phyloP scores from a whole-genome alignment of 768 basidiomycete species.

The Coprinopsis sp. region DNA sequence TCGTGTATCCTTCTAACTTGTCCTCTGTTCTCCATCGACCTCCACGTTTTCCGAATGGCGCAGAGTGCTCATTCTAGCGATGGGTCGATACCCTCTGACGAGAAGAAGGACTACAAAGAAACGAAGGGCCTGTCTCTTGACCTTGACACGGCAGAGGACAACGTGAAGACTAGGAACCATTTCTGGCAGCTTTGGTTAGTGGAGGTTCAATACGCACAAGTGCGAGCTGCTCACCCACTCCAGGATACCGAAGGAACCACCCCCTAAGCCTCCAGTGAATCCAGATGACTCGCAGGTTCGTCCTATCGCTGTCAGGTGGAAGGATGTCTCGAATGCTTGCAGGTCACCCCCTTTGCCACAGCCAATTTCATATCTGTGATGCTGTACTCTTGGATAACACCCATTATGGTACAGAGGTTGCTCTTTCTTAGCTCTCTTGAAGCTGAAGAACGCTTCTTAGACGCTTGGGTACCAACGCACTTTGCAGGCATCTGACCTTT shows the following conservation, averaged over 20 bases:
- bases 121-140: constrained; percentile 23
- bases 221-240: not conserved
- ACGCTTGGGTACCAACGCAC: constrained; percentile 66
- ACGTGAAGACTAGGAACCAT: constrained; percentile 35
- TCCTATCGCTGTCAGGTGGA: not conserved
- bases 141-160: constrained; percentile 37
- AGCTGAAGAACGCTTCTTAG: constrained; percentile 23
- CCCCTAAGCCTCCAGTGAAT: constrained; percentile 49
- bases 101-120: constrained; percentile 8
- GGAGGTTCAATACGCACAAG: not conserved
- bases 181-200: constrained; percentile 57
- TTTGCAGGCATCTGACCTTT: constrained; percentile 69
- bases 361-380: constrained; percentile 57
- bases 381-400: constrained; percentile 63
- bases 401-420: constrained; percentile 40
- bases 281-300: constrained; percentile 52
- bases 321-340: not conserved
- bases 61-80: too few relatives aligned
- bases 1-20: too few relatives aligned
- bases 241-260: constrained; percentile 58
- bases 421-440: not conserved
- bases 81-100: not conserved
- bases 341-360: constrained; percentile 53
- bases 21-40: too few relatives aligned
- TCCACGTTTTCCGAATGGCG: too few relatives aligned